These are phyloP conservation scores for Zanthoxylum bungeanum DNA, from an alignment of 345 rosid genomes.

Conservation along the genomic window DNA sequence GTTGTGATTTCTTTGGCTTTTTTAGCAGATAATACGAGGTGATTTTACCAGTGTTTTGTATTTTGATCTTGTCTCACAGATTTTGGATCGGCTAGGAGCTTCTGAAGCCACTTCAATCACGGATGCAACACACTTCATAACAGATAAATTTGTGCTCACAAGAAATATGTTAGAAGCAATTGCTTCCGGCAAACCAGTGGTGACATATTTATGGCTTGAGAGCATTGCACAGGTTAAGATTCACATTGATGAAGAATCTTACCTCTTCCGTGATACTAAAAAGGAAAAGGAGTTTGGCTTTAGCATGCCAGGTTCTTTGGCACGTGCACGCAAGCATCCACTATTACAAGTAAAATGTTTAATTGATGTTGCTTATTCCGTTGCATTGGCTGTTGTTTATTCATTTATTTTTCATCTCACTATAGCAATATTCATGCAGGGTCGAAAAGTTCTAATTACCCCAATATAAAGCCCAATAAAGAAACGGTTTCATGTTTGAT, in stretches of 20 bases:
- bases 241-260: constrained; percentile 64
- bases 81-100: constrained; percentile 62
- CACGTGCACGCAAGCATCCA: constrained; percentile 60
- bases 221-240: constrained; percentile 63
- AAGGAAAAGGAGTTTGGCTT: constrained; percentile 84
- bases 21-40: background rate
- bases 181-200: constrained; percentile 79
- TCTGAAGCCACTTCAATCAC: constrained; percentile 54
- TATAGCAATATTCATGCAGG: constrained; percentile 36
- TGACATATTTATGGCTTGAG: constrained; percentile 80
- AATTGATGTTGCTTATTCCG: background rate
- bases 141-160: constrained; percentile 77
- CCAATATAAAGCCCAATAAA: constrained; percentile 63
- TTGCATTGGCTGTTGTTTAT: constrained; percentile 7
- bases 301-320: constrained; percentile 67
- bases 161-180: constrained; percentile 89
- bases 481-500: constrained; percentile 62
- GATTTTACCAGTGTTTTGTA: constrained; percentile 20
- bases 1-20: background rate
- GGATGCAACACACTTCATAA: constrained; percentile 77
- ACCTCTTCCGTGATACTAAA: constrained; percentile 56
- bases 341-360: constrained; percentile 46
- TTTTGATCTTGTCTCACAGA: constrained; percentile 36
- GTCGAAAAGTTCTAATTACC: constrained; percentile 63
- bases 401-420: constrained; percentile 15